Percentiles rank a stretch among this genome's conserved stretches.
These are phyloP conservation scores for Dactylorhiza incarnata DNA, from an alignment of 106 monocot genomes.

Conservation along the genomic window DNA sequence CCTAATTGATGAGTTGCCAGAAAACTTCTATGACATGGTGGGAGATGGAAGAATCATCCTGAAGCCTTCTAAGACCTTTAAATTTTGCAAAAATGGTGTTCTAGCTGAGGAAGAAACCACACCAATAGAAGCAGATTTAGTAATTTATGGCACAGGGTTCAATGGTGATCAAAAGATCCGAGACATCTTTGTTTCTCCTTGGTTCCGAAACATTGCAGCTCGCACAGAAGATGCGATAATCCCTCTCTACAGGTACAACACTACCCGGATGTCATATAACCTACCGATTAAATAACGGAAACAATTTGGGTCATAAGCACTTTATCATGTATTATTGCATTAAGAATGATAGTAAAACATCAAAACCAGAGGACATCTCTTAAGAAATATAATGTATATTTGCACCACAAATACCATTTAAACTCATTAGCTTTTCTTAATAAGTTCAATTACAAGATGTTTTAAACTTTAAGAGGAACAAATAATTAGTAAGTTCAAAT, in stretches of 20 bases:
- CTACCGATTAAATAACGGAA: too few relatives aligned
- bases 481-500: too few relatives aligned
- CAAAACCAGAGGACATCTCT: too few relatives aligned
- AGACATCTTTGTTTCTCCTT: slow-evolving; percentile 37
- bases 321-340: too few relatives aligned
- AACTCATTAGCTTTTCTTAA: too few relatives aligned
- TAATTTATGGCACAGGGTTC: slow-evolving; percentile 72
- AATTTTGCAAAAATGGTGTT: slow-evolving; percentile 44
- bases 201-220: slow-evolving; percentile 15
- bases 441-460: too few relatives aligned
- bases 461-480: too few relatives aligned
- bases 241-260: slow-evolving; percentile 60
- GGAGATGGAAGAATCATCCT: slow-evolving; percentile 61
- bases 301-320: too few relatives aligned
- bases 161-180: slow-evolving; percentile 58
- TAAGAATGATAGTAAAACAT: too few relatives aligned
- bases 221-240: slow-evolving; percentile 26
- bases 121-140: slow-evolving; percentile 37
- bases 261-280: too few relatives aligned
- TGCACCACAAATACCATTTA: too few relatives aligned
- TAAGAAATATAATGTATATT: too few relatives aligned
- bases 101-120: slow-evolving; percentile 28
- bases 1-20: slow-evolving; percentile 20
- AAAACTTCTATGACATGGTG: slow-evolving; percentile 57
- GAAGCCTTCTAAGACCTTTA: slow-evolving; percentile 31